A percentile compares a stretch with the other conserved stretches of the same genome.
These are phyloP conservation scores for Amaranthus cruentus DNA, from an alignment of 148 eudicot species.

Conservation along the genomic window DNA sequence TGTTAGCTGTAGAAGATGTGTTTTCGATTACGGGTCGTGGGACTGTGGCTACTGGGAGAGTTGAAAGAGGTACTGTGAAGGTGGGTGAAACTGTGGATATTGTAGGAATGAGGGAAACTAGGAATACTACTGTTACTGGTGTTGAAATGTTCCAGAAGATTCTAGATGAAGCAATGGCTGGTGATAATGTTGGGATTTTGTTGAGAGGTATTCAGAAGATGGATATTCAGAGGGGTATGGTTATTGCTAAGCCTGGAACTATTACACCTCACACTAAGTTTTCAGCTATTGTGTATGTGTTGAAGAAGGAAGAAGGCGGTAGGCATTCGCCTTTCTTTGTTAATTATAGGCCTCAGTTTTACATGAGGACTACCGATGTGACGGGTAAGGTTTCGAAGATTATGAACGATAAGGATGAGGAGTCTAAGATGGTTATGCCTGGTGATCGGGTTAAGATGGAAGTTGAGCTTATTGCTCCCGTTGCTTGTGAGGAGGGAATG, in stretches of 20 bases:
- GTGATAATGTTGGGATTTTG: constrained; percentile 88
- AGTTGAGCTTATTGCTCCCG: constrained; percentile 81
- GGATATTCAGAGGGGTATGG: constrained; percentile 97
- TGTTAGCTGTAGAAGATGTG: constrained; percentile 82
- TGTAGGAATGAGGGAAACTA: constrained; percentile 73
- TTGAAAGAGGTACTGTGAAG: constrained; percentile 69
- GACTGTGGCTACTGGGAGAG: constrained; percentile 86
- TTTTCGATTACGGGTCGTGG: constrained; percentile 95
- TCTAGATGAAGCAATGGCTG: constrained; percentile 89
- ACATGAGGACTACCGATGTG: constrained; percentile 96
- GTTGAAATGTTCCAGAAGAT: constrained; percentile 97
- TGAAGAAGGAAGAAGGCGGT: constrained; percentile 98
- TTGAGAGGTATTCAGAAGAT: constrained; percentile 82
- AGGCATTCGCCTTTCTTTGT: constrained; percentile 92
- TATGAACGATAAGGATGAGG: constrained; percentile 92
- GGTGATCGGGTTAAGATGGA: constrained; percentile 98
- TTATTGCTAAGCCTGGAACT: constrained; percentile 74
- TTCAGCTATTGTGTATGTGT: constrained; percentile 73
- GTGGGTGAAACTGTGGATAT: constrained; percentile 73
- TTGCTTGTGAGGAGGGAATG: constrained; percentile 92
- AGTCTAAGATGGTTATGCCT: constrained; percentile 99
- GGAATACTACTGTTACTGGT: constrained; percentile 79
- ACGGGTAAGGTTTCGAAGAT: constrained; percentile 68
- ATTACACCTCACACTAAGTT: constrained; percentile 92
- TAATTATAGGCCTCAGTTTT: constrained; percentile 92